Base-by-base conservation (phyloP, 805 yeast genomes). In the Saturnispora besseyi region DNA sequence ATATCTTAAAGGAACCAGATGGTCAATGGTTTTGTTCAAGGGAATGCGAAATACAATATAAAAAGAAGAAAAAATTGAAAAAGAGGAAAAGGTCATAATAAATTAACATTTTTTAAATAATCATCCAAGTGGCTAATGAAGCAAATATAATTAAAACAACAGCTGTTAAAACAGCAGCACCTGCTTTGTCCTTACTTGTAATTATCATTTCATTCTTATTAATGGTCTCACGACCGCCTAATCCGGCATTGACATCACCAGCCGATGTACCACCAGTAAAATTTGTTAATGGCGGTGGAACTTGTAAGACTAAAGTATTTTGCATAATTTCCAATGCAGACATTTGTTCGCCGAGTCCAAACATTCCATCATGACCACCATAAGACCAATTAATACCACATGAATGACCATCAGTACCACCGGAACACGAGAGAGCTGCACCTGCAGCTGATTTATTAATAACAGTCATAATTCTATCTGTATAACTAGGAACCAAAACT, bases 131-230 rank as follows among this genome's bases (percentile, higher is more conserved):
- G 31, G 85, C 75, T 24, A 89, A 80, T 34, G 82, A 87, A 21
- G 81, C 62, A 24, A 88, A 58, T 3, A 73, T 62, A 2, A 78
- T 77, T 55, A 87, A 64, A 1, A 84, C 81, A 5, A 87, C 65
- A 0, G 90, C 95, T 0, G 99, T 91, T 41, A 87, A 65, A 22
- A 90, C 71, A 44, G 95, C 95, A 1, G 97, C 96, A 45, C 98
- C 98, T 2, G 88, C 96, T 58, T 75, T 77, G 61, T 87, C 96
- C 52, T 77, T 79, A 0, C 70, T 64, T 0, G 79, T 70, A 41
- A 89, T 78, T 0, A 63, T 67, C 44, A 82, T 63, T 42, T 60
- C 62, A 56, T 77, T 74, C 8, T 50, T 54, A 32, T 56, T 65
- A 2, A 76, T 56, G 7, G 75, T 62, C 45, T 82, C 84, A 8